phyloP scores from a whole-genome alignment of 371 early-diverging fungal species.

The Phascolomyces articulosus region DNA sequence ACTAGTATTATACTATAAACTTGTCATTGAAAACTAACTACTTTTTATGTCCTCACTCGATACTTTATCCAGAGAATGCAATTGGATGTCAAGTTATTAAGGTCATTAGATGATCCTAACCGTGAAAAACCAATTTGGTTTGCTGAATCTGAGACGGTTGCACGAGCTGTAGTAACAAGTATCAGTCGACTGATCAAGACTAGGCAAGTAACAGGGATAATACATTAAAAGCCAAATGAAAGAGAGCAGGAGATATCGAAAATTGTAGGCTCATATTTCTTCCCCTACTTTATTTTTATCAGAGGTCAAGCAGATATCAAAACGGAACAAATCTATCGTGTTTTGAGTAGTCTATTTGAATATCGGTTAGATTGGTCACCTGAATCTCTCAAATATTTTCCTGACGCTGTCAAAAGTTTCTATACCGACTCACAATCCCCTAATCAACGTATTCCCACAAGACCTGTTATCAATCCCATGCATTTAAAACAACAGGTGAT shows the following conservation, averaged over 20 bases:
- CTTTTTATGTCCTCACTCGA: constrained; percentile 1
- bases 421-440: constrained; percentile 36
- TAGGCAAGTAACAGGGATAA: no score
- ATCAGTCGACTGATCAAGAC: constrained; percentile 66
- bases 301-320: constrained; percentile 67
- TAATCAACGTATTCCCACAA: constrained; percentile 18
- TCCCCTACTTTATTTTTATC: background rate
- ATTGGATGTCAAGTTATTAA: constrained; percentile 60
- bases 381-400: constrained; percentile 56
- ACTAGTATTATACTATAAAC: no score
- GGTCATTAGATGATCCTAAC: constrained; percentile 61
- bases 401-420: constrained; percentile 56
- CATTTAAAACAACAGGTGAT: constrained; percentile 34
- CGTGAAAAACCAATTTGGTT: constrained; percentile 69
- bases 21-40: background rate
- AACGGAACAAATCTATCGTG: constrained; percentile 56
- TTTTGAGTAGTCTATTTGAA: constrained; percentile 56
- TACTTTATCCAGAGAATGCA: constrained; percentile 70
- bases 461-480: constrained; percentile 38
- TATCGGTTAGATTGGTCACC: constrained; percentile 62
- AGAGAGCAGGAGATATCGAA: no score
- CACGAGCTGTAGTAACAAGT: constrained; percentile 59
- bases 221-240: no score
- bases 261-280: no score
- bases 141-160: constrained; percentile 68